A percentile compares a stretch with the other conserved stretches of the same genome.
Evolutionary conservation across 1,284 basidiomycete species (phyloP).

Genomic region (Leucoagaricus sp.): DNA sequence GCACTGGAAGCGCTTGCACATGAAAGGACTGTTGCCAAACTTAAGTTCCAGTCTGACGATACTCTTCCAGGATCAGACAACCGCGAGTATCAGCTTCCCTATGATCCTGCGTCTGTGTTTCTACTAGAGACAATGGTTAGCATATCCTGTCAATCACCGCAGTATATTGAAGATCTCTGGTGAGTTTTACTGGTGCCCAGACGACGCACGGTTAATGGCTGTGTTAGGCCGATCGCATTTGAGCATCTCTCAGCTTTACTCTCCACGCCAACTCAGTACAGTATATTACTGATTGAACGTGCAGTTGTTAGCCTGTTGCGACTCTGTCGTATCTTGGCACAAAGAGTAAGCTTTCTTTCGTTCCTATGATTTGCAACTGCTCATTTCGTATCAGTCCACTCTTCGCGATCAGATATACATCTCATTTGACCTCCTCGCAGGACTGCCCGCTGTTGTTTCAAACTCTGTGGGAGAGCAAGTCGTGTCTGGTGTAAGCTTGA

Average conservation of each 20-base stretch:
- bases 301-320: conserved; percentile 90
- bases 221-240: conserved; percentile 83
- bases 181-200: conserved; percentile 26
- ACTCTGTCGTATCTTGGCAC: conserved; percentile 78
- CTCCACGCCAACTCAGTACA: conserved; percentile 78
- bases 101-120: conserved; percentile 94
- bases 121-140: conserved; percentile 93
- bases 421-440: conserved; percentile 87
- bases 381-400: conserved; percentile 47
- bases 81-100: conserved; percentile 63
- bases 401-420: conserved; percentile 93
- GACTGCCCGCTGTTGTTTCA: conserved; percentile 77
- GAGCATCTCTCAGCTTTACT: conserved; percentile 88
- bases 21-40: conserved; percentile 75
- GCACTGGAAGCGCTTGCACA: conserved; percentile 92
- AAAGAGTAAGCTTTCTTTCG: conserved; percentile 54
- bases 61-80: conserved; percentile 42
- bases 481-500: conserved; percentile 78
- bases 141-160: conserved; percentile 74
- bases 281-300: conserved; percentile 91
- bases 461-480: conserved; percentile 90
- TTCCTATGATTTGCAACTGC: conserved; percentile 1
- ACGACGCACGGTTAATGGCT: neutral
- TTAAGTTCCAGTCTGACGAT: conserved; percentile 71
- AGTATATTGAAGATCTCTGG: conserved; percentile 88